Base-by-base conservation (phyloP, 2,329 filamentous ascomycete genomes). In the Venturia carpophila region DNA sequence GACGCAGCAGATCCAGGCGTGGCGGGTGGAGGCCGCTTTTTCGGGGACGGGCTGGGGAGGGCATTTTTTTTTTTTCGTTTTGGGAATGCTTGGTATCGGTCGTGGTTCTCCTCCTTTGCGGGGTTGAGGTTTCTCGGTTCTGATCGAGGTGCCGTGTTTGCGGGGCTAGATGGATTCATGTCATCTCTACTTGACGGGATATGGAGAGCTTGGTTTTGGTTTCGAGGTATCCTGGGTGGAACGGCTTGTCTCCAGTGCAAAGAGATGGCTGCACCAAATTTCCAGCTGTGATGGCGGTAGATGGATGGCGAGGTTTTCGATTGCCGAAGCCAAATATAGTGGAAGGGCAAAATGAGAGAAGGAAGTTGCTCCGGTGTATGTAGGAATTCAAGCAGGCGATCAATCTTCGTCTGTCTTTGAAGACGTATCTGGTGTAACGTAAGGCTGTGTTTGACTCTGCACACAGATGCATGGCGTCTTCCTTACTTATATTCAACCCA, bases 171-270 rank as follows among this genome's bases (percentile, higher is more conserved):
- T n/a, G n/a, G n/a, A n/a, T n/a, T n/a, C n/a, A n/a, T n/a, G n/a
- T n/a, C n/a, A n/a, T n/a, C n/a, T 17, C 15, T 47, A 19, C 6
- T 5, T 47, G 17, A 15, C 17, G 13, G 13, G n/a, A n/a, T 49
- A 49, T 49, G 45, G 24, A 49, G 45, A 49, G 45, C 45, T 49
- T 49, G n/a, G 45, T 49, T 49, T n/a, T n/a, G n/a, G n/a, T n/a
- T n/a, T n/a, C n/a, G n/a, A n/a, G 9, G 24, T 24, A 10, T n/a
- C 10, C 45, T 21, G 21, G 10, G 24, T 49, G 4, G n/a, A 11
- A 24, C 24, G 9, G n/a, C n/a, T 24, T 49, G n/a, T 45, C 42
- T 45, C 17, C 42, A 45, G 42, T 5, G 17, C 42, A 17, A 45
- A 19, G 42, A 42, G 2, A 15, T 42, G 39, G 39, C 15, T 15